Percentiles rank a stretch among this genome's conserved stretches.
Conservation (phyloP, 2,329 filamentous ascomycete genomes). For the Curvularia lunata region DNA sequence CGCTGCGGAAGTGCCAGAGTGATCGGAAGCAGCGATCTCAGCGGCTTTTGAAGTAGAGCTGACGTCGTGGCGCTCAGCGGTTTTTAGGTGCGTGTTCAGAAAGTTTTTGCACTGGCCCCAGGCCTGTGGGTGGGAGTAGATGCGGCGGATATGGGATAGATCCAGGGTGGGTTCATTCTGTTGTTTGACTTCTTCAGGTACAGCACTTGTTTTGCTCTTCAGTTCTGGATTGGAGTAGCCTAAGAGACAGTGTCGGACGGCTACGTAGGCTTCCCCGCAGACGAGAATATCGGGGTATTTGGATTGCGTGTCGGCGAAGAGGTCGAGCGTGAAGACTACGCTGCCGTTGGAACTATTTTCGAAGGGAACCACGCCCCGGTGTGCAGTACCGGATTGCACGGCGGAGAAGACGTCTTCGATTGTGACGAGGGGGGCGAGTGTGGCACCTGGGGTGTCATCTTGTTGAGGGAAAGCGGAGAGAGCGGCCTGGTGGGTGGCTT, state of each 20-base stretch:
- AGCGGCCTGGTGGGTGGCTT: conserved; percentile 56
- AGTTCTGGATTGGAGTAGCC: conserved; percentile 50
- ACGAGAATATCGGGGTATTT: conserved; percentile 74
- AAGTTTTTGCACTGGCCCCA: conserved; percentile 89
- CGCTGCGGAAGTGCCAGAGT: conserved; percentile 70
- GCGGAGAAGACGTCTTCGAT: conserved; percentile 77
- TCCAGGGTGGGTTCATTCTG: conserved; percentile 22
- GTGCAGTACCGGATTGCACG: conserved; percentile 69
- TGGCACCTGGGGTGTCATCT: conserved; percentile 28
- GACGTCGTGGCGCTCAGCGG: conserved; percentile 80
- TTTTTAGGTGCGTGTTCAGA: conserved; percentile 71
- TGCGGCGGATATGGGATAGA: conserved; percentile 69
- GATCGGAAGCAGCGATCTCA: conserved; percentile 70
- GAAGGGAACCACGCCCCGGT: conserved; percentile 86
- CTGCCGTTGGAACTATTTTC: conserved; percentile 96
- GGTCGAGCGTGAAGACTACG: conserved; percentile 87
- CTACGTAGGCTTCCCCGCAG: conserved; percentile 82
- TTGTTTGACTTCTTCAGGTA: neutral
- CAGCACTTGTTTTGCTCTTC: neutral
- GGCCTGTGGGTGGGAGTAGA: conserved; percentile 95
- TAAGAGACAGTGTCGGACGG: conserved; percentile 87
- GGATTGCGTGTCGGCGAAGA: conserved; percentile 76
- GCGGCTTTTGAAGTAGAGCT: conserved; percentile 86
- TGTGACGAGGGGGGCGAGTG: conserved; percentile 52
- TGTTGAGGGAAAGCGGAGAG: conserved; percentile 55